Evolutionary conservation across 1,284 basidiomycete genomes (phyloP).

Genomic region (Sparassis latifolia): DNA sequence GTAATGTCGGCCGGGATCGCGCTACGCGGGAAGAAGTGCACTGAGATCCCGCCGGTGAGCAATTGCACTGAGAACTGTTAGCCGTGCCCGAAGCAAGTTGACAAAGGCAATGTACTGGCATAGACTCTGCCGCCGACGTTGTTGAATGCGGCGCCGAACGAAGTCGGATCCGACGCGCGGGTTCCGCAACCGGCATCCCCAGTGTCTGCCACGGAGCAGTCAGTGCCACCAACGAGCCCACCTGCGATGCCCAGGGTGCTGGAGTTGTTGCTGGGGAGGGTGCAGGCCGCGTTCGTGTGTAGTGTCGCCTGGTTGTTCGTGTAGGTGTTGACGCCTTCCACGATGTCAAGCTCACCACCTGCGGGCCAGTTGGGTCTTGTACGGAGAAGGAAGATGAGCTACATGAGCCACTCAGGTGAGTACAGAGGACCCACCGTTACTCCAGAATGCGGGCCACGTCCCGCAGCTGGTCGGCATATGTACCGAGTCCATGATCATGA

Average conservation of each 20-base stretch:
- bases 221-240: background rate
- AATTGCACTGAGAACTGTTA: background rate
- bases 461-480: conserved; percentile 56
- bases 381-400: conserved; percentile 53
- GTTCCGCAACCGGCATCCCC: background rate
- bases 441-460: conserved; percentile 17
- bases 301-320: conserved; percentile 39
- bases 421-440: background rate
- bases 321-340: conserved; percentile 39
- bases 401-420: too few relatives aligned
- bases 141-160: conserved; percentile 48
- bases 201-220: background rate
- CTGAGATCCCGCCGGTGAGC: background rate
- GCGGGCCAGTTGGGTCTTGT: conserved; percentile 44
- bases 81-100: background rate
- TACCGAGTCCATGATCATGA: conserved; percentile 53
- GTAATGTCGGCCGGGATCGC: conserved; percentile 5
- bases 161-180: conserved; percentile 37
- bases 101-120: conserved; percentile 27
- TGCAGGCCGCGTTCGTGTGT: conserved; percentile 32
- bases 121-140: conserved; percentile 58
- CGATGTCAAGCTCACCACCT: conserved; percentile 52
- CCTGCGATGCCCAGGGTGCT: conserved; percentile 30
- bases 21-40: background rate
- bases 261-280: conserved; percentile 29